Evolutionary conservation across 2,329 filamentous ascomycete species (phyloP).

Genomic region (Verticillium longisporum): DNA sequence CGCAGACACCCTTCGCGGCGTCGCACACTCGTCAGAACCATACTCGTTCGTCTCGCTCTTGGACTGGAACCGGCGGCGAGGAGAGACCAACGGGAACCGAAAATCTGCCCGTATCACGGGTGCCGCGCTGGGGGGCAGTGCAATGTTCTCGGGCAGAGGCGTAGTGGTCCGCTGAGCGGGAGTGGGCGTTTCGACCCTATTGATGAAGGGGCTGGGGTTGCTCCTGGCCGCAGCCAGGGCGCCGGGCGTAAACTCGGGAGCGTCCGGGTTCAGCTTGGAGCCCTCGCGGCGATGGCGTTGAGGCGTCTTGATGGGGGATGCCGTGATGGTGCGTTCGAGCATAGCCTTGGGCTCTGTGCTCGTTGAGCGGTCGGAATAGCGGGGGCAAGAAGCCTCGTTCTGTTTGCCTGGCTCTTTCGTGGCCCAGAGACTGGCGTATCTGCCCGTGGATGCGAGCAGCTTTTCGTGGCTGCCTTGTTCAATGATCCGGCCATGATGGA

Average conservation of each 20-base stretch:
- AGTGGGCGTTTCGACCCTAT: not conserved
- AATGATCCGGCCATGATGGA: not conserved
- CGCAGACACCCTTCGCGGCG: not conserved
- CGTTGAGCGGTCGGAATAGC: not conserved
- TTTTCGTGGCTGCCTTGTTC: not conserved
- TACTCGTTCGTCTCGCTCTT: not conserved
- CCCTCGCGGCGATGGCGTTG: slow-evolving; percentile 26
- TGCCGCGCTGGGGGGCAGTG: not conserved
- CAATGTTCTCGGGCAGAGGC: not conserved
- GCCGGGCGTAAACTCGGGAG: slow-evolving; percentile 49
- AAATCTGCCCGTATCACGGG: not conserved
- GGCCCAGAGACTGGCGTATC: not conserved
- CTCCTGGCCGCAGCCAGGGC: not conserved
- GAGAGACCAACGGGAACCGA: not conserved
- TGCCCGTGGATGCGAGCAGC: not conserved
- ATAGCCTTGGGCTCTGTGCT: not conserved
- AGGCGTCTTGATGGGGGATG: not conserved
- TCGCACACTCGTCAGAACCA: not conserved
- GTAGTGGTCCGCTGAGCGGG: not conserved
- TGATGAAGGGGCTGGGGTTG: not conserved
- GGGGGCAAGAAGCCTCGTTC: not conserved
- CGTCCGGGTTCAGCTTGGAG: slow-evolving; percentile 48
- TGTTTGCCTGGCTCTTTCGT: not conserved
- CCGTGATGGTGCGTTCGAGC: not conserved
- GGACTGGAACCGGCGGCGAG: not conserved